Base-by-base conservation (phyloP, 2,329 filamentous ascomycete genomes). In the Aspergillus sp. region DNA sequence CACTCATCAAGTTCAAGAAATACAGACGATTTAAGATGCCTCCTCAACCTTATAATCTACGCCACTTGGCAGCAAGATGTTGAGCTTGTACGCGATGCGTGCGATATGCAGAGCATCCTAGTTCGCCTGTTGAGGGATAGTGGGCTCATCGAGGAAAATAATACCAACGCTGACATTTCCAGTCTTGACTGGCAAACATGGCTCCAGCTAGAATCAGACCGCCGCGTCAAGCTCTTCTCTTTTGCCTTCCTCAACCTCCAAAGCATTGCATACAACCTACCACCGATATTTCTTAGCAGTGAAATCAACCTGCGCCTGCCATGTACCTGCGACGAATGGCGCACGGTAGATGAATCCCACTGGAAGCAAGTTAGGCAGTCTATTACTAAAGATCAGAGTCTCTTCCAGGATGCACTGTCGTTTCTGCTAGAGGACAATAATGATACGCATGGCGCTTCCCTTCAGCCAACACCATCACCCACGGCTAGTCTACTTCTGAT, bases 281-380 rank as follows among this genome's bases (percentile, higher is more conserved):
- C 69, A 1, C 66, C 69, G 3, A 40, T 66, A 4, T 64, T 72
- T 4, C 49, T 68, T 9, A 56, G 47, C n/a, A 60, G 64, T 15
- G 70, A 72, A 57, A 56, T 71, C 15, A 49, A 69, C 17, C 51
- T 71, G 8, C 61, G 64, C 2, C 61, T 72, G 4, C 70, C 69
- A 27, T 68, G 64, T 39, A 61, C 53, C 21, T 66, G 64, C n/a
- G 27, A 57, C 1, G 66, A 70, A 41, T 70, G 66, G 63, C 64
- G 63, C 19, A 60, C 66, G 2, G 58, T 59, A 2, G 60, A 61
- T n/a, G 55, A 60, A n/a, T 35, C 53, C 2, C 62, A 62, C 43
- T 70, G 66, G 66, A 55, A 55, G 15, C 52, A 57, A 11, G 45
- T 64, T 7, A 59, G 61, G 4, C 43, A 51, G 39, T 37, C 47